Evolutionary conservation across 1,284 basidiomycete species (phyloP), one percentile per base, ranked within the genome.

Genomic region (Cerrena zonata): DNA sequence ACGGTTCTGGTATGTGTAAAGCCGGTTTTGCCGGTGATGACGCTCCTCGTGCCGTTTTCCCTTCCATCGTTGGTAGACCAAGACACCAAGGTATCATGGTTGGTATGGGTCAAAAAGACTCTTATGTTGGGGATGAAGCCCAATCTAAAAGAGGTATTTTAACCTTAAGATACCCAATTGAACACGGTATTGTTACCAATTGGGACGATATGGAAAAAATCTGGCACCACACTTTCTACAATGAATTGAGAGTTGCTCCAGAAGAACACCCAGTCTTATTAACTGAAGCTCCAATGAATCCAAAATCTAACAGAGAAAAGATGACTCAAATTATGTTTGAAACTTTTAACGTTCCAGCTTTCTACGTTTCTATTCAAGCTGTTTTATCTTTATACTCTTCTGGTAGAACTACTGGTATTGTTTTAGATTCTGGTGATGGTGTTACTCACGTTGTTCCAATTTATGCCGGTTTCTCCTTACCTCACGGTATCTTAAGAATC

Each of bases 241-340:
- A 90, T 67, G 87, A 91, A 69, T 82, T 90, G 53, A 87, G 87
- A 75, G 86, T 84, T 52, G 80, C 80, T 7, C 81, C 82, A n/a
- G 92, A 95, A 73, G 91, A 94, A 77, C 91, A 94, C 78, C 91
- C 92, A 57, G 89, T 94, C 57, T 79, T 95, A 40, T 79, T 95
- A 61, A 94, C 92, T 57, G 92, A 95, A 74, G 92, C 91, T 15
- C 91, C 75, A 10, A 81, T 93, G 58, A 95, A 94, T 78, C 91
- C 92, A 62, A 94, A 94, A 79, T 87, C 86, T 55, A 94, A 94
- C 78, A 79, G 91, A 67, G 91, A 95, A 77, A 94, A 94, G 81
- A 94, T 94, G 91, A 93, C 91, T 56, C 91, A 94, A 75, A 93
- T 94, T 79, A 94, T 94, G 89, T 95, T 95, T 71, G 91, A 95